These are phyloP conservation scores for Asterella californica DNA, from an alignment of 225 moss, liverwort and hornwort genomes.

Conservation along the genomic window DNA sequence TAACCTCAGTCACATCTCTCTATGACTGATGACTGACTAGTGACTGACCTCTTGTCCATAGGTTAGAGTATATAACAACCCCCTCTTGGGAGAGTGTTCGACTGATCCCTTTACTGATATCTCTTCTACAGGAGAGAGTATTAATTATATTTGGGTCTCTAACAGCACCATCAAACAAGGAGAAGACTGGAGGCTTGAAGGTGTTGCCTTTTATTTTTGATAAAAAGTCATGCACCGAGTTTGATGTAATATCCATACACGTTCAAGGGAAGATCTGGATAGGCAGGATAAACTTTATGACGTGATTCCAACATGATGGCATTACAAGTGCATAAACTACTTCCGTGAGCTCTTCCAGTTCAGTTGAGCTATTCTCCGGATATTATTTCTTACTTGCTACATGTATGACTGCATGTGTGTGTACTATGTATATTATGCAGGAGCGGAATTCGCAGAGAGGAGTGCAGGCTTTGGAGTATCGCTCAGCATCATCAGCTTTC, in stretches of 20 bases:
- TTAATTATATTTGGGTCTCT: too few relatives aligned
- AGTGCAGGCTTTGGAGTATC: not conserved
- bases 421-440: not conserved
- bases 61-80: too few relatives aligned
- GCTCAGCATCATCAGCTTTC: conserved; percentile 7
- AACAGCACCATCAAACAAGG: conserved; percentile 3
- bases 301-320: not conserved
- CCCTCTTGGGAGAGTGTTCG: too few relatives aligned
- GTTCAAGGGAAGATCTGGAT: not conserved
- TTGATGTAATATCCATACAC: not conserved
- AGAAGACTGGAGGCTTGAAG: not conserved
- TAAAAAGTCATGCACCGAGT: not conserved
- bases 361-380: not conserved
- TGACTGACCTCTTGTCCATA: too few relatives aligned
- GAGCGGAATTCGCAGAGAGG: conserved; percentile 17
- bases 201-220: conserved; percentile 13
- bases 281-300: not conserved
- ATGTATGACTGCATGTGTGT: not conserved
- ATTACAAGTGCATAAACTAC: not conserved
- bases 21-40: too few relatives aligned
- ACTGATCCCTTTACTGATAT: too few relatives aligned
- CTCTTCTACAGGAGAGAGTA: too few relatives aligned
- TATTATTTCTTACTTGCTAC: not conserved
- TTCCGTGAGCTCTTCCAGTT: not conserved
- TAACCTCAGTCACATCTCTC: too few relatives aligned